Conservation (phyloP, 148 eudicot species). For the Beta vulgaris region DNA sequence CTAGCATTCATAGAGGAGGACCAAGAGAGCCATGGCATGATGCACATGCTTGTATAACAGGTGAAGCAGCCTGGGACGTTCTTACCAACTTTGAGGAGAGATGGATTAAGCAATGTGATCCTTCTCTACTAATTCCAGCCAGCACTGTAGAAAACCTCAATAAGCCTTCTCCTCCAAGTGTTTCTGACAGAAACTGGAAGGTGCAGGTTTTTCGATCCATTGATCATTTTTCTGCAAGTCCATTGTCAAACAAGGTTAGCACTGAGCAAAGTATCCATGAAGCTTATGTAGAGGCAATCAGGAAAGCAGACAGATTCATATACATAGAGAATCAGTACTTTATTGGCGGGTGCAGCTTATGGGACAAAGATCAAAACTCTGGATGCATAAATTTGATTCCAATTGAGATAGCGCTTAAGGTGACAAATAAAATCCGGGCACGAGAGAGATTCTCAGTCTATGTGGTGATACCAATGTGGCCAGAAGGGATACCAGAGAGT, state of each 20-base stretch:
- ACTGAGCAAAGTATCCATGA: slow-evolving; percentile 78
- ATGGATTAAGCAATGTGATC: slow-evolving; percentile 80
- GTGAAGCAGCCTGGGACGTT: slow-evolving; percentile 73
- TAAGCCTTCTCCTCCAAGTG: slow-evolving; percentile 27
- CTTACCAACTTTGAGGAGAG: slow-evolving; percentile 79
- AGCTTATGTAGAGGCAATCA: slow-evolving; percentile 77
- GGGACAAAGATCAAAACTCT: slow-evolving; percentile 66
- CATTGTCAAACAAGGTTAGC: slow-evolving; percentile 33
- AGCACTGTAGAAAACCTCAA: slow-evolving; percentile 41
- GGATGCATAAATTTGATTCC: slow-evolving; percentile 89
- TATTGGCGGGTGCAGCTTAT: slow-evolving; percentile 71
- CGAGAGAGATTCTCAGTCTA: slow-evolving; percentile 74
- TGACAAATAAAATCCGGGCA: slow-evolving; percentile 68
- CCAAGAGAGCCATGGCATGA: slow-evolving; percentile 96
- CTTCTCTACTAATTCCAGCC: slow-evolving; percentile 49
- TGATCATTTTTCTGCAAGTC: slow-evolving; percentile 65
- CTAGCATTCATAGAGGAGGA: slow-evolving; percentile 66
- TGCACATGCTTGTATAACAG: slow-evolving; percentile 68
- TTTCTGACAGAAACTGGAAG: slow-evolving; percentile 46
- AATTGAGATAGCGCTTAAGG: slow-evolving; percentile 78
- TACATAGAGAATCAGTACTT: slow-evolving; percentile 91
- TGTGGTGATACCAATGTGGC: slow-evolving; percentile 95
- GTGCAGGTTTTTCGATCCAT: slow-evolving; percentile 87
- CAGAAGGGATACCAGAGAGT: slow-evolving; percentile 83
- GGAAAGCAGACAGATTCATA: slow-evolving; percentile 75